Evolutionary conservation across 805 yeast genomes (phyloP), one percentile per base, ranked within the genome.

Genomic region (Candida ortonii): DNA sequence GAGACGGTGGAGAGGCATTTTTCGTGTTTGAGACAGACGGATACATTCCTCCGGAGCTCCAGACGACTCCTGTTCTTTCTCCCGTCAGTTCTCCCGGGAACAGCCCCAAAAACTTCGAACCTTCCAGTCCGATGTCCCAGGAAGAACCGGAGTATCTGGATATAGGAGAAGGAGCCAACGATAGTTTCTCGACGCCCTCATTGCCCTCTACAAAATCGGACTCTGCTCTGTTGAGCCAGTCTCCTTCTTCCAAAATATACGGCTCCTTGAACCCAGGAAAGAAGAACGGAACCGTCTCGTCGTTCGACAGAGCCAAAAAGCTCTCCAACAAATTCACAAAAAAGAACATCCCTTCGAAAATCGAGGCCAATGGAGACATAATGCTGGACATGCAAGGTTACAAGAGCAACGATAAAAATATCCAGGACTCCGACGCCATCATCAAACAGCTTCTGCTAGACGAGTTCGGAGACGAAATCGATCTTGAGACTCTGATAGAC

Each of bases 1-100:
- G 96, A 11, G 98, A 93, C 41, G 96, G 94, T 6, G 98, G 98
- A 10, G 98, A 93, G 60, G 98, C 97, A 0, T 88, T 88, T 57
- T 93, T 93, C 55, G 97, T 93, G 25, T 90, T 93, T 63, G 96
- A 88, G 52, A 84, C 96, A 1, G 74, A 71, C 26, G 71, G 71
- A 28, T 73, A 75, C 39, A 80, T 93, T 16, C 95, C 96, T 1
- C 68, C 71, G 36, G 83, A 83, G 39, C 70, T 87, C 44, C 75
- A 87, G 46, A 85, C 96, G 0, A 85, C 95, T 0, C 97, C 97
- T 0, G 93, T 88, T 18, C 62, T 83, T 20, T 76, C 84, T 36
- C 80, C 85, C 1, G 62, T 69, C 6, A 67, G 68, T 31, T 82
- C 94, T 15, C 90, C 95, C 0, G 41, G 47, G 7, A 40, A 38